Base-by-base conservation (phyloP, 345 rosid species). In the Syzygium grande region DNA sequence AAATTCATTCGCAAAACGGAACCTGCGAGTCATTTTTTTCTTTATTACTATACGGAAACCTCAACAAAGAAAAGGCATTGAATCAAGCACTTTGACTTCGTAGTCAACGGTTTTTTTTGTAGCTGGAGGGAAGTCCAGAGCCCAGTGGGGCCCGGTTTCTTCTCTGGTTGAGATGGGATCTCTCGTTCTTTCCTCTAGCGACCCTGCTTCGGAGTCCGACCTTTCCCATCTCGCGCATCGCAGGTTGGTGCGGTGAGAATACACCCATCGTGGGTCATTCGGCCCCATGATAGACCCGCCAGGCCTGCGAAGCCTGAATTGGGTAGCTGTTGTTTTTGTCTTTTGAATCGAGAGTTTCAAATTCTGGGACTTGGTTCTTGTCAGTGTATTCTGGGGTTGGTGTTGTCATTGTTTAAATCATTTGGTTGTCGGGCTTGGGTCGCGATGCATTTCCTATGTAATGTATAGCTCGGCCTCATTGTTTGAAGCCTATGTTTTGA, bases 121-220 rank as follows among this genome's bases (percentile, higher is more conserved):
- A 25, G 65, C 9, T 61, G 73, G 73, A 61, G 19, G 34, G 73
- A 61, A 13, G 73, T 3, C 73, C 6, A 46, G 23, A 5, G 88
- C 11, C 59, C 86, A 2, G 88, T 94, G 14, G 92, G 87, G 5
- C 88, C 73, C 92, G 29, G 95, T 96, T 30, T 90, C 96, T 78
- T 95, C 97, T 88, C 96, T 94, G 87, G 93, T 98, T 1, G 98
- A 94, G 85, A 96, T 97, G 30, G 98, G 99, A 61, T 91, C 98
- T 85, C 88, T 95, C 79, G 95, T 96, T 34, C 97, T 97, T 89
- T 95, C 98, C 88, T 92, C 98, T 25, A 9, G 90, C 14, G 95
- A 94, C 87, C 98, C 98, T 86, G 89, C 90, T 84, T 51, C 92
- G 34, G 95, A 94, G 89, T 94, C 98, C 52, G 91, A 90, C 86